These are phyloP conservation scores for Plasmodium cynomolgi DNA, from an alignment of 169 alveolate genomes.

Conservation along the genomic window DNA sequence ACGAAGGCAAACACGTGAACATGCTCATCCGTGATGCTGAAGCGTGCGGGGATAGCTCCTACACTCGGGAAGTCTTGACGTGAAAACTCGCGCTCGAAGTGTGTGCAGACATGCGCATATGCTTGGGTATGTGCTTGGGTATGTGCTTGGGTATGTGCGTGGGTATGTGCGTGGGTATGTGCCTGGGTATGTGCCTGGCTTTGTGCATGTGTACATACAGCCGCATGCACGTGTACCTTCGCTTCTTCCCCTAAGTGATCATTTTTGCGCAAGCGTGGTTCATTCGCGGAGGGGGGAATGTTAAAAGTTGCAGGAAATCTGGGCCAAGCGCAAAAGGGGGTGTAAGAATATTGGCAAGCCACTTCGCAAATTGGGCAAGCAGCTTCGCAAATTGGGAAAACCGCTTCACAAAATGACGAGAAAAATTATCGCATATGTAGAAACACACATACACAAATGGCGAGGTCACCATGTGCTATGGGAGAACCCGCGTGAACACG, in stretches of 20 bases:
- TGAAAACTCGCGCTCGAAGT: background rate
- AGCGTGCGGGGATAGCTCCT: background rate
- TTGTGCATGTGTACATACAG: background rate
- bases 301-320: background rate
- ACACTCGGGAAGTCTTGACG: background rate
- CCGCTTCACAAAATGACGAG: background rate
- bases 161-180: background rate
- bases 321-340: background rate
- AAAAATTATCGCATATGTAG: background rate
- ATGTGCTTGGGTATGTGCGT: background rate
- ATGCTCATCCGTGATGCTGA: background rate
- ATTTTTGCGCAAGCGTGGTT: background rate
- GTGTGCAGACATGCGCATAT: background rate
- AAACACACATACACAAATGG: background rate
- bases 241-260: background rate
- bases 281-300: background rate
- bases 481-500: background rate
- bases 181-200: background rate
- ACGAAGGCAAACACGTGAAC: background rate
- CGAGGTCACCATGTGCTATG: background rate
- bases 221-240: background rate
- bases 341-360: background rate
- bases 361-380: background rate
- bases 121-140: background rate
- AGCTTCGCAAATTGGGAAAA: background rate